Evolutionary conservation across 1,139 yeast species (phyloP).

Genomic region (Kodamaea sp.): DNA sequence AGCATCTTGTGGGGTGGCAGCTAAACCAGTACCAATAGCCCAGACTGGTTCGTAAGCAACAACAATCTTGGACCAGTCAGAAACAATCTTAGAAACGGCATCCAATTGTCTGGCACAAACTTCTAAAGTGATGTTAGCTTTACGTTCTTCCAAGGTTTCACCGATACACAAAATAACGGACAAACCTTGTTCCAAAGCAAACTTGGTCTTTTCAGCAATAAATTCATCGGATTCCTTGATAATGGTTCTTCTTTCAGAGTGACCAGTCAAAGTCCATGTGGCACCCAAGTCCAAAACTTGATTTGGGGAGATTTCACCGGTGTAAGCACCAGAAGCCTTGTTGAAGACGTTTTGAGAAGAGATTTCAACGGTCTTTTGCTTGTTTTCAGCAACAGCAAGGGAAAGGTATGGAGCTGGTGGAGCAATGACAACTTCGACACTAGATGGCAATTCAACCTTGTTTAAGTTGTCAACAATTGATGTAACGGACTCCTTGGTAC

Average conservation of each 20-base stretch:
- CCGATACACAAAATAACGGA: constrained; percentile 95
- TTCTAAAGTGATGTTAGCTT: constrained; percentile 78
- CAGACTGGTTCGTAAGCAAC: constrained; percentile 99
- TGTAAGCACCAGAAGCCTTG: constrained; percentile 93
- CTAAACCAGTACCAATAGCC: constrained; percentile 99
- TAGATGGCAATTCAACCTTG: constrained; percentile 65
- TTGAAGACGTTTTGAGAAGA: constrained; percentile 89
- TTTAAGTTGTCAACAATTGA: constrained; percentile 81
- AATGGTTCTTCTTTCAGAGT: constrained; percentile 97
- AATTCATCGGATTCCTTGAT: constrained; percentile 88
- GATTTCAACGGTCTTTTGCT: constrained; percentile 68
- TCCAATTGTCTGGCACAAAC: constrained; percentile 88
- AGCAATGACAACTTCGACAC: constrained; percentile 87
- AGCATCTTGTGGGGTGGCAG: constrained; percentile 98
- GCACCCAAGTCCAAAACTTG: constrained; percentile 91
- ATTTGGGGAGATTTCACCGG: constrained; percentile 92
- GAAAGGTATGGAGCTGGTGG: constrained; percentile 94
- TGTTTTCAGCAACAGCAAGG: constrained; percentile 66
- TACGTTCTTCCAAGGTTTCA: constrained; percentile 94
- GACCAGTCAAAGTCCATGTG: constrained; percentile 94
- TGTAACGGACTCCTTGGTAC: constrained; percentile 82
- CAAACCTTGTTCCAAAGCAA: constrained; percentile 84
- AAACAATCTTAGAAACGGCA: constrained; percentile 78
- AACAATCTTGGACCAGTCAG: constrained; percentile 91
- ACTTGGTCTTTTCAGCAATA: constrained; percentile 91